phyloP scores from a whole-genome alignment of 495 filamentous ascomycete genomes.

The Lasiosphaeria hispida region DNA sequence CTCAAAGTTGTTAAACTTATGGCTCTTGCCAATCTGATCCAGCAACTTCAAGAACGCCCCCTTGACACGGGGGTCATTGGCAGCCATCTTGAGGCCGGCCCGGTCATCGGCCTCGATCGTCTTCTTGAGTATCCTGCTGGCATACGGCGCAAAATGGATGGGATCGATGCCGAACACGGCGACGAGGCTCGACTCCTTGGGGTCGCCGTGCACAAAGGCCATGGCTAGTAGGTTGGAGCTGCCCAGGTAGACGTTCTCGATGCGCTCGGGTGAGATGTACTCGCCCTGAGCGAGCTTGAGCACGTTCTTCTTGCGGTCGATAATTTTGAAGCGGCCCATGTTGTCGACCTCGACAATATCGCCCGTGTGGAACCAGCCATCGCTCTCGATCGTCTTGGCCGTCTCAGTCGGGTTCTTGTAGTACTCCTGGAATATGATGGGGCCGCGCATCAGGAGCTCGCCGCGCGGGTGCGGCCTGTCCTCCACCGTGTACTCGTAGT shows the following conservation, averaged over 20 bases:
- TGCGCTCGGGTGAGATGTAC: slow-evolving; percentile 94
- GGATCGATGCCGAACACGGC: slow-evolving; percentile 85
- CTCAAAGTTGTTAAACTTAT: slow-evolving; percentile 89
- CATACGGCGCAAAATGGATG: slow-evolving; percentile 74
- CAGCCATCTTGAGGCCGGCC: slow-evolving; percentile 62
- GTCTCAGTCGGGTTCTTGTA: slow-evolving; percentile 88
- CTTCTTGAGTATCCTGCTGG: slow-evolving; percentile 69
- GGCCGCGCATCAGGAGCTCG: slow-evolving; percentile 81
- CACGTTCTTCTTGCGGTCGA: slow-evolving; percentile 97
- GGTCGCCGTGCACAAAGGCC: slow-evolving; percentile 90
- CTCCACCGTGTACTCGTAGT: slow-evolving; percentile 89
- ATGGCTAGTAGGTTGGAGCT: slow-evolving; percentile 72
- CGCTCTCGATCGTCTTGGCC: slow-evolving; percentile 71
- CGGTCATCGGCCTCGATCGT: slow-evolving; percentile 60
- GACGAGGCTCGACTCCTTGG: slow-evolving; percentile 77
- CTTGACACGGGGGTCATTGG: slow-evolving; percentile 64
- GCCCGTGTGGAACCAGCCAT: slow-evolving; percentile 97
- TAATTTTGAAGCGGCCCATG: slow-evolving; percentile 83
- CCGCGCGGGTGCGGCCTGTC: slow-evolving; percentile 93
- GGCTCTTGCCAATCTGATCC: slow-evolving; percentile 74
- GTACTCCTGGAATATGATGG: slow-evolving; percentile 77
- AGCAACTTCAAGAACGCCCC: slow-evolving; percentile 75
- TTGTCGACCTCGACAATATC: slow-evolving; percentile 84
- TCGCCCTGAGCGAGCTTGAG: slow-evolving; percentile 97
- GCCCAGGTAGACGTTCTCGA: slow-evolving; percentile 90